These are phyloP conservation scores for Penicillium corylophilum DNA, from an alignment of 2,329 filamentous ascomycete species.

Conservation along the genomic window DNA sequence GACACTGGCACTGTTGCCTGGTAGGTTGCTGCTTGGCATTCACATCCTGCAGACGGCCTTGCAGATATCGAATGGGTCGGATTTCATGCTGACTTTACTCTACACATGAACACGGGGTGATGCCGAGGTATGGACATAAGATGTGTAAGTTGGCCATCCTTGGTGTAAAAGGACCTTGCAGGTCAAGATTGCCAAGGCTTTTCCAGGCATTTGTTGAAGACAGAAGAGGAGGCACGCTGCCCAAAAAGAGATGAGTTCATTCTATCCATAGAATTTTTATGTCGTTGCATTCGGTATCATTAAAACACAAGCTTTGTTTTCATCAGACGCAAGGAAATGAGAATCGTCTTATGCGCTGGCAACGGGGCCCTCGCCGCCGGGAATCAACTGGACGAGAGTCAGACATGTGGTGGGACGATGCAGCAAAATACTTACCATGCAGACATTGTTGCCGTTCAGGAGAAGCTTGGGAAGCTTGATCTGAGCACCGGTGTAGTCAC, in stretches of 20 bases:
- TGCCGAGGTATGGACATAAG: not conserved
- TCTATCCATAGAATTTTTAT: constrained; percentile 20
- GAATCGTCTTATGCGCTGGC: constrained; percentile 26
- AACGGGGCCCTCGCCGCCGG: constrained; percentile 70
- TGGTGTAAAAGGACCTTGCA: not conserved
- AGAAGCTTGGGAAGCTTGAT: constrained; percentile 91
- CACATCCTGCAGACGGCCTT: not conserved
- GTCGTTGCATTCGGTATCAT: constrained; percentile 27
- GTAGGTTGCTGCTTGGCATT: not conserved
- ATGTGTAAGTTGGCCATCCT: not conserved
- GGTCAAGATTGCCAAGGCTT: no score
- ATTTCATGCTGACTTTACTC: not conserved
- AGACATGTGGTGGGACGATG: not conserved
- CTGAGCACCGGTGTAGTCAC: constrained; percentile 86
- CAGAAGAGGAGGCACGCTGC: not conserved
- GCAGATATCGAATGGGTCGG: not conserved
- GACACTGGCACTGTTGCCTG: not conserved
- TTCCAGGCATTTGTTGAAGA: not conserved
- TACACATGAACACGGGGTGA: not conserved
- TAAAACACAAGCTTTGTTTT: constrained; percentile 21
- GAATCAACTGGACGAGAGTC: constrained; percentile 61
- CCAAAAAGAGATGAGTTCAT: constrained; percentile 11
- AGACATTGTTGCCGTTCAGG: constrained; percentile 97
- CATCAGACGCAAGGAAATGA: constrained; percentile 3
- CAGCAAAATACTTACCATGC: constrained; percentile 70